These are phyloP conservation scores for Yamadazyma taylorii DNA, from an alignment of 1,139 yeast species.

Conservation along the genomic window DNA sequence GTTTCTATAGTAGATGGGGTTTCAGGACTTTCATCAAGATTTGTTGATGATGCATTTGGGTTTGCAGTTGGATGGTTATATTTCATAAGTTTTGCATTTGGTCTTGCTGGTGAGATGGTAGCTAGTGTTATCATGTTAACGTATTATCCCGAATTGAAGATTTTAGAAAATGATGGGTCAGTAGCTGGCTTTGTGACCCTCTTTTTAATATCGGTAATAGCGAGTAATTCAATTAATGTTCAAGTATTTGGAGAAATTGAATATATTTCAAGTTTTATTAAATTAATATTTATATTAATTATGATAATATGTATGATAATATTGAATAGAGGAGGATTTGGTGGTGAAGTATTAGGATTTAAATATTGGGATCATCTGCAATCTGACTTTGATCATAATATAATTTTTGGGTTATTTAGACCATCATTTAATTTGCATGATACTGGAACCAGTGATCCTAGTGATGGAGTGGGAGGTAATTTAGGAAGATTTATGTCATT, in stretches of 20 bases:
- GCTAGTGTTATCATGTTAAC: slow-evolving; percentile 77
- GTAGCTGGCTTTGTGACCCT: slow-evolving; percentile 65
- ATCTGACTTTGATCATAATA: slow-evolving; percentile 47
- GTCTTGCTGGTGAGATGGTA: slow-evolving; percentile 77
- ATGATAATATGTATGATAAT: slow-evolving; percentile 66
- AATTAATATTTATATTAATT: slow-evolving; percentile 53
- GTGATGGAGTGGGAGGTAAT: slow-evolving; percentile 59
- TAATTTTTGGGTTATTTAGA: slow-evolving; percentile 71
- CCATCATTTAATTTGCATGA: slow-evolving; percentile 64
- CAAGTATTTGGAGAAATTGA: slow-evolving; percentile 77
- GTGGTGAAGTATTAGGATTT: slow-evolving; percentile 56
- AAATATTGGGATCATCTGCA: slow-evolving; percentile 59
- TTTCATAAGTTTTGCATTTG: slow-evolving; percentile 71
- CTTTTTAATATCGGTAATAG: slow-evolving; percentile 49
- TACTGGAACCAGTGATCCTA: slow-evolving; percentile 44
- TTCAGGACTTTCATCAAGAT: slow-evolving; percentile 71
- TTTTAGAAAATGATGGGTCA: slow-evolving; percentile 48
- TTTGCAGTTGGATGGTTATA: slow-evolving; percentile 79
- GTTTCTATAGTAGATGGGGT: slow-evolving; percentile 82
- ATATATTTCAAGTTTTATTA: slow-evolving; percentile 59
- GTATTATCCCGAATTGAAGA: slow-evolving; percentile 55
- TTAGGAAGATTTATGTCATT: slow-evolving; percentile 66
- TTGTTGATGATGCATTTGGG: slow-evolving; percentile 85
- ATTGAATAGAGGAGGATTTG: slow-evolving; percentile 53
- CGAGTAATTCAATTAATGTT: slow-evolving; percentile 64